Percentiles rank a stretch among this genome's conserved stretches.
These are phyloP conservation scores for Achaetomium macrosporum DNA, from an alignment of 2,329 filamentous ascomycete genomes.

Conservation along the genomic window DNA sequence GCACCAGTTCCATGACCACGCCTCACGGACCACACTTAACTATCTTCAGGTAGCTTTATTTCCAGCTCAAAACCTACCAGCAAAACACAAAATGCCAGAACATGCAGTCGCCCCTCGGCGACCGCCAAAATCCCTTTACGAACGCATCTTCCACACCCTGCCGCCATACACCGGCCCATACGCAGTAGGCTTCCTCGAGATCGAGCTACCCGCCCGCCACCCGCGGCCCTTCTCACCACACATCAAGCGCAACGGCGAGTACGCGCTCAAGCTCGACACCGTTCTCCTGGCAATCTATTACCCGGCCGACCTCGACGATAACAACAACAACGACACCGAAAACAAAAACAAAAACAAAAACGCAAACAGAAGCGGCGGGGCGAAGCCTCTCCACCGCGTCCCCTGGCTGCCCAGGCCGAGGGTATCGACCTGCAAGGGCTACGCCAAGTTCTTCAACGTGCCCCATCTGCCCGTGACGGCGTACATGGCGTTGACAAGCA, in stretches of 20 bases:
- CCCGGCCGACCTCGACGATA: conserved; percentile 39
- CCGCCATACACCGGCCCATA: conserved; percentile 60
- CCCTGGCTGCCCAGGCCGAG: conserved; percentile 59
- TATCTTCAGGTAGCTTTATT: not conserved
- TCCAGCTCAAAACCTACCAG: not conserved
- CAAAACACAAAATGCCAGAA: not conserved
- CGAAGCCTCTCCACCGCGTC: conserved; percentile 44
- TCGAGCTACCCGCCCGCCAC: conserved; percentile 52
- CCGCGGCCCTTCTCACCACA: conserved; percentile 35
- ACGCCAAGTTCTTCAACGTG: conserved; percentile 55
- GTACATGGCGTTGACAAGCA: conserved; percentile 50
- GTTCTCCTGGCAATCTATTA: conserved; percentile 63
- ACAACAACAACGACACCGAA: not conserved
- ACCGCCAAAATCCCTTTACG: conserved; percentile 31
- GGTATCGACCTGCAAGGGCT: conserved; percentile 50
- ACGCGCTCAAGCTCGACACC: conserved; percentile 43
- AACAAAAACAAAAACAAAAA: conserved; percentile 13
- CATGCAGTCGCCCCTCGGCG: conserved; percentile 20
- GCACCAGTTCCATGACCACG: not conserved
- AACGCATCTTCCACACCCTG: conserved; percentile 42
- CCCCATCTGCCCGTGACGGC: conserved; percentile 43
- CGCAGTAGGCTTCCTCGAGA: conserved; percentile 61
- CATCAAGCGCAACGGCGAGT: conserved; percentile 35
- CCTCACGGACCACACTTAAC: not conserved
- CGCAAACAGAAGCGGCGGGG: conserved; percentile 31